Evolutionary conservation across 2,329 filamentous ascomycete genomes (phyloP), one percentile per base, ranked within the genome.

Genomic region (Plectosphaerella plurivora): DNA sequence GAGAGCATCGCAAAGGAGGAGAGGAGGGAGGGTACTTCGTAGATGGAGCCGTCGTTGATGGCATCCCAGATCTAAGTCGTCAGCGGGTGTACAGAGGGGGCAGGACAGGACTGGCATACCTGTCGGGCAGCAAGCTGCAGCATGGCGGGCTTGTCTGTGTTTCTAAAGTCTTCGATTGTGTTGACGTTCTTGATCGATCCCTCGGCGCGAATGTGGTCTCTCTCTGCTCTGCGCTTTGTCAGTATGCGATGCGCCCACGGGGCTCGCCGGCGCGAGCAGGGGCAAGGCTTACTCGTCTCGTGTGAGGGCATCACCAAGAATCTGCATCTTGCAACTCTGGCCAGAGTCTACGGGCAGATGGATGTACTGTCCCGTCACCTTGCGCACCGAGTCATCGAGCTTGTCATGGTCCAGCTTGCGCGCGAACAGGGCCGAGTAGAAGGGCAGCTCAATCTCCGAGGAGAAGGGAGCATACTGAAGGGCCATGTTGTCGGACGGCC

Each of bases 401-500:
- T 92, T 96, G 74, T 97, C 94, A 79, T 96, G 87, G 68, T 97
- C 91, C 67, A 99, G 91, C 73, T 99, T 99, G 59, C 88, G 88
- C 6, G 87, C 84, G 54, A 95, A 94, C n/a, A 99, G 82, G 5
- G 91, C 87, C 45, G 89, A 88, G 68, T 97, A 99, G 72, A 99
- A 99, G 45, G 91, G 90, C 44, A 97, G 79, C 68, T 99, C 94
- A 65, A 97, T 91, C 72, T 97, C 91, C 47, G 93, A 96, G 41
- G 87, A 83, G 77, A 96, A 97, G 1, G 93, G 87, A 55, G 91
- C 90, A 71, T 92, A 99, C 74, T 82, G 80, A 49, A 83, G 68
- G 28, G 71, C 62, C 50, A 50, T 50, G 37, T n/a, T 4, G n/a
- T 44, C 16, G 41, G 41, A 12, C 41, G 41, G 16, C 6, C 18